Base-by-base conservation (phyloP, 148 eudicot genomes). In the Camellia lanceoleosa region DNA sequence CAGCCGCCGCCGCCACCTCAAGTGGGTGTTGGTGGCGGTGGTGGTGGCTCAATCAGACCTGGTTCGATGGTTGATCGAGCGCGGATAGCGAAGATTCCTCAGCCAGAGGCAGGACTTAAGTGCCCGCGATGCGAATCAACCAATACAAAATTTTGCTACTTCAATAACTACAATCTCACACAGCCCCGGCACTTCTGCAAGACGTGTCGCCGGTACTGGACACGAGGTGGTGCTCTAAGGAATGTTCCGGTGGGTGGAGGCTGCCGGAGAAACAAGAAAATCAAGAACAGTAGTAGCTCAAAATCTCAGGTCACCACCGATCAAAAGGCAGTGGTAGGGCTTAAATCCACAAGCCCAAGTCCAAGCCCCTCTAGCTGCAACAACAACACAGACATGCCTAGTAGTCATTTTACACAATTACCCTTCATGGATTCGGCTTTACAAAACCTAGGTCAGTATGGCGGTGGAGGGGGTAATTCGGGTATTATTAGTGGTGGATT, bases 241-340 rank as follows among this genome's bases (percentile, higher is more conserved):
- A 91, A 83, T 7, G 92, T 91, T 30, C 94, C 94, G 1, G 94
- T 91, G 0, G 94, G 94, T 0, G 94, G 94, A 1, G 92, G 92
- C 0, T 91, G 94, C 49, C 84, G 92, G 51, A 88, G 90, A 78
- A 91, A 88, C 82, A 91, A 89, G 78, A 84, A 85, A 56, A 85
- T 83, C 58, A 89, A 71, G 20, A 73, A 46, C 30, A 74, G 23
- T 30, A 67, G 46, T 15, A 59, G 63, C 71, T 66, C 82, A 38
- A 77, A 89, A 59, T 79, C 88, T 18, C 87, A 51, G 52, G 10
- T 67, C 23, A 18, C 20, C 13, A 68, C 66, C 15, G 71, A 81
- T 59, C 64, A 67, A 15, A 82, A 73, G 61, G 69, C n/a, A 20
- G n/a, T 30, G 69, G 71, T 67, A 19, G 54, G 43, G 47, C 72